Conservation (phyloP, 495 filamentous ascomycete species). For the Penicillium cinerascens region DNA sequence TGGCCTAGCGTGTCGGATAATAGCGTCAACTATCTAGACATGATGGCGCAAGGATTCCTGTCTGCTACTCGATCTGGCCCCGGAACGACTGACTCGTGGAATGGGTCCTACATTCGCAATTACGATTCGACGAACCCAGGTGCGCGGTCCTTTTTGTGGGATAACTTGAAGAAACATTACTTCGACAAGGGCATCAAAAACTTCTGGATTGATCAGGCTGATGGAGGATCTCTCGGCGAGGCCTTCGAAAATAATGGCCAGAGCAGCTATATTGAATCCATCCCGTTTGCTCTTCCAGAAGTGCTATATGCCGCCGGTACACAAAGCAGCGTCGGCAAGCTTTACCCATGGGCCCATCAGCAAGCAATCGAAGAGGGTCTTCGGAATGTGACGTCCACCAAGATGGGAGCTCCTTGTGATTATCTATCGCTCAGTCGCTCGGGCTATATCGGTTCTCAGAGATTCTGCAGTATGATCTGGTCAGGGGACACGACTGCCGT, state of each 20-base stretch:
- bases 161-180: constrained; percentile 24
- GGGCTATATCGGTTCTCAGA: constrained; percentile 30
- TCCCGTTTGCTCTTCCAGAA: constrained; percentile 26
- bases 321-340: constrained; percentile 25
- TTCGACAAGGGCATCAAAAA: constrained; percentile 28
- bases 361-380: constrained; percentile 29
- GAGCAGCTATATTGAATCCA: constrained; percentile 24
- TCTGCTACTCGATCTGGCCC: constrained; percentile 26
- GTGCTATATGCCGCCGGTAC: constrained; percentile 26
- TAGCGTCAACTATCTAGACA: constrained; percentile 27
- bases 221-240: constrained; percentile 29
- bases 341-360: constrained; percentile 32
- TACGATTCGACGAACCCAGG: constrained; percentile 29
- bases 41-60: constrained; percentile 26
- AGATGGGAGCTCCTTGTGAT: constrained; percentile 18
- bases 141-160: constrained; percentile 21
- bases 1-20: constrained; percentile 32
- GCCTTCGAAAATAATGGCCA: constrained; percentile 33
- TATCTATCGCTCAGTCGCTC: constrained; percentile 28
- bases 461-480: constrained; percentile 34
- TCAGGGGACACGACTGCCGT: constrained; percentile 28
- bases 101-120: constrained; percentile 31
- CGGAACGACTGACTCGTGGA: constrained; percentile 29
- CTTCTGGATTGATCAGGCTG: constrained; percentile 35
- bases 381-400: constrained; percentile 22